phyloP scores from a whole-genome alignment of 306 rosid species.

The Lotus japonicus region DNA sequence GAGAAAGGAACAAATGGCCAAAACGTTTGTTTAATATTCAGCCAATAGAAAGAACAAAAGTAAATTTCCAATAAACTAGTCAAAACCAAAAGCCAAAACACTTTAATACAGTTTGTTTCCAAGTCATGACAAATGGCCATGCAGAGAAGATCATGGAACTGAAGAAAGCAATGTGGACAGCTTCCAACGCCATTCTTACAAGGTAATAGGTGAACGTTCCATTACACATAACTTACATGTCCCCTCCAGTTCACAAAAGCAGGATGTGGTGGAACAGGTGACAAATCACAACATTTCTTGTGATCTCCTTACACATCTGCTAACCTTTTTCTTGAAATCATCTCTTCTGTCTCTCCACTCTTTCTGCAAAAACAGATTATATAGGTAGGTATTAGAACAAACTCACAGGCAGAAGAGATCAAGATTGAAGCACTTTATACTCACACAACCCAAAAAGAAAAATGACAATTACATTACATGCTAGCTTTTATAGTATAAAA shows the following conservation, averaged over 20 bases:
- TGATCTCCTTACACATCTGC: conserved; percentile 93
- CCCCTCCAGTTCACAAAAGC: conserved; percentile 40
- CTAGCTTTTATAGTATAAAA: background rate
- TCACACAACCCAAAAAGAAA: background rate
- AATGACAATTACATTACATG: background rate
- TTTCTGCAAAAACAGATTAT: conserved; percentile 51
- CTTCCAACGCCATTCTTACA: conserved; percentile 49
- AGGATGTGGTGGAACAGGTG: background rate
- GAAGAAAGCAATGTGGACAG: conserved; percentile 31
- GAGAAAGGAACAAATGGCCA: conserved; percentile 7
- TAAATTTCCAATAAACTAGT: conserved; percentile 29
- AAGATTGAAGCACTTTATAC: background rate
- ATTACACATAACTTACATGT: conserved; percentile 26
- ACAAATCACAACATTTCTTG: conserved; percentile 67
- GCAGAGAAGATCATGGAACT: conserved; percentile 28
- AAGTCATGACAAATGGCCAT: conserved; percentile 38
- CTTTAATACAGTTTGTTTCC: conserved; percentile 49
- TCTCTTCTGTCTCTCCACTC: conserved; percentile 96
- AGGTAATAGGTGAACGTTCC: conserved; percentile 34
- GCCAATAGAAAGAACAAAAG: conserved; percentile 30
- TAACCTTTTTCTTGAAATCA: conserved; percentile 89
- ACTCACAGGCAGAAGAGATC: background rate
- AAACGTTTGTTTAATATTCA: background rate
- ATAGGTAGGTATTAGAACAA: background rate
- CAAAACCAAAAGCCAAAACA: conserved; percentile 44